phyloP scores from a whole-genome alignment of 495 filamentous ascomycete species.

The Neurospora sp. region DNA sequence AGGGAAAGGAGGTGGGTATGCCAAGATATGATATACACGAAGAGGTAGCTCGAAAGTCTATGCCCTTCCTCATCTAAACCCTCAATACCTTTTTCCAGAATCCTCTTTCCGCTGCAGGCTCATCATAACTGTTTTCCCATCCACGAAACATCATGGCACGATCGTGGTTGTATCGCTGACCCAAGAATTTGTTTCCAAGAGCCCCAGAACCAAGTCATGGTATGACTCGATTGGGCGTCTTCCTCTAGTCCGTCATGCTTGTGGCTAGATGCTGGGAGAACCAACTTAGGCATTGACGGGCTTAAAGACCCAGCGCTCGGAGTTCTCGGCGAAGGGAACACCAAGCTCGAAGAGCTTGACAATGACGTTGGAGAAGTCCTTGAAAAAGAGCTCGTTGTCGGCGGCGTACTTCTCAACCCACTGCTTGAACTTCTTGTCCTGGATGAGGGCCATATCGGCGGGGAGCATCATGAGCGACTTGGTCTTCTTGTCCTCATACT shows the following conservation, averaged over 20 bases:
- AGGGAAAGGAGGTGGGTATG: background rate
- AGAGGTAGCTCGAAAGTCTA: background rate
- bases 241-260: background rate
- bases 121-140: background rate
- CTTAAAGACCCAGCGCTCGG: conserved; percentile 68
- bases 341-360: conserved; percentile 87
- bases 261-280: background rate
- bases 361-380: conserved; percentile 74
- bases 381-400: conserved; percentile 87
- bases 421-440: conserved; percentile 79
- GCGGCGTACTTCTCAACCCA: conserved; percentile 87
- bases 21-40: background rate
- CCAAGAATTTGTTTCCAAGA: background rate
- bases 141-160: background rate
- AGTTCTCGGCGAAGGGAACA: conserved; percentile 69
- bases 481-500: conserved; percentile 76
- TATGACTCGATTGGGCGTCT: background rate
- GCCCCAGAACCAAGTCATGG: background rate
- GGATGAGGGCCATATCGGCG: conserved; percentile 75
- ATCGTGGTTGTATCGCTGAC: background rate
- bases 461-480: conserved; percentile 96
- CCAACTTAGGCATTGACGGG: conserved; percentile 23
- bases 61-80: background rate
- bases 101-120: background rate
- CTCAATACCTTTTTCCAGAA: background rate